Base-by-base conservation (phyloP, 2,329 filamentous ascomycete genomes). In the Paramyrothecium sp. region DNA sequence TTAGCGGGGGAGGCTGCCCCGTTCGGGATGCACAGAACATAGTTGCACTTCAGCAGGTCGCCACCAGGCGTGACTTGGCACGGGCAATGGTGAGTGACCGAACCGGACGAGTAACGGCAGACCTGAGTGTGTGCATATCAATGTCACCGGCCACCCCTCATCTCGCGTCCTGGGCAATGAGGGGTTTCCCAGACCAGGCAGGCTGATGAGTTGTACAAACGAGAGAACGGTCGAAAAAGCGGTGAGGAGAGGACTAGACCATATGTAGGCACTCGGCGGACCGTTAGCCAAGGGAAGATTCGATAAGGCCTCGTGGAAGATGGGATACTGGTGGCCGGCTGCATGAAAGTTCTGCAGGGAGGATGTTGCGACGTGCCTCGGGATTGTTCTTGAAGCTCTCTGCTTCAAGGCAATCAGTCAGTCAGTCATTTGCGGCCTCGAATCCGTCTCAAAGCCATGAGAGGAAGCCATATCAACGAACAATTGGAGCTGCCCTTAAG, bases 181-280 rank as follows among this genome's bases (percentile, higher is more conserved):
- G 33, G 33, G 33, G 33, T 38, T 38, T 38, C 33, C 33, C 33
- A 16, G 10, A 16, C 33, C 33, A 16, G n/a, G n/a, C n/a, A n/a
- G n/a, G n/a, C n/a, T n/a, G 34, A 41, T 48, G 44, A 21, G 16
- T 48, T 48, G 44, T 17, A 48, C 20, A 21, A 8, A 21, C 16
- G 16, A n/a, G 44, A 48, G n/a, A n/a, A 48, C 44, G 44, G 44
- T 48, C 10, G 44, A 48, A 48, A 52, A 52, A 52, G 50, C 50
- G 50, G 50, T 52, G 50, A 52, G 23, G 50, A 26, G n/a, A 52
- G 34, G 50, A 52, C 50, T 52, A 52, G 23, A 13, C 50, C 50
- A 38, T 16, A 38, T 38, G 33, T 8, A 38, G 33, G 10, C 33
- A 38, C 16, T 38, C 33, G 16, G 33, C 33, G 16, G 33, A 38